A percentile compares a stretch with the other conserved stretches of the same genome.
Conservation (phyloP, 2,329 filamentous ascomycete species). For the Hortaea sp. region DNA sequence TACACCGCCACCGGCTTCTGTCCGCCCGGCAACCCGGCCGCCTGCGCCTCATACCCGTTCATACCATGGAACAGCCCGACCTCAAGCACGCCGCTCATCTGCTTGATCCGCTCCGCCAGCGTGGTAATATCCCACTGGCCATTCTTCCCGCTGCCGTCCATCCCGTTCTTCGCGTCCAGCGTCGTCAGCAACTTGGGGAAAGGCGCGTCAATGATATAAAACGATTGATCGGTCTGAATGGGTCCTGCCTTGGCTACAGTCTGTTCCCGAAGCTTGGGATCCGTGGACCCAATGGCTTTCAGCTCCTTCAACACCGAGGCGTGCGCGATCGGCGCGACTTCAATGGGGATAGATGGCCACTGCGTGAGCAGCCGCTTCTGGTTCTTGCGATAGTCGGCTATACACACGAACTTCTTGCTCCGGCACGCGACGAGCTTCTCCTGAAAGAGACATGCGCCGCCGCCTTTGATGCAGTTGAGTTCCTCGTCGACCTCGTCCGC, state of each 20-base stretch:
- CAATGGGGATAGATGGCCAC: constrained; percentile 85
- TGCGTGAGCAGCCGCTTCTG: constrained; percentile 60
- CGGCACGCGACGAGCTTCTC: constrained; percentile 85
- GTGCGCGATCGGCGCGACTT: constrained; percentile 79
- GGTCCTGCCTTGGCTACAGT: constrained; percentile 71
- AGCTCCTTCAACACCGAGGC: constrained; percentile 67
- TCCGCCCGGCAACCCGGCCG: constrained; percentile 53
- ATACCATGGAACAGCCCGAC: constrained; percentile 81
- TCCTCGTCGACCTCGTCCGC: constrained; percentile 94
- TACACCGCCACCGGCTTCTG: constrained; percentile 92
- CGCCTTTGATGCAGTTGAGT: constrained; percentile 94
- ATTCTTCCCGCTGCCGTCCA: constrained; percentile 34
- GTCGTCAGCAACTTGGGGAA: constrained; percentile 62
- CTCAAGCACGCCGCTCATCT: constrained; percentile 78
- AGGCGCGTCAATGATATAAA: constrained; percentile 86
- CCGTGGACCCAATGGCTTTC: constrained; percentile 58
- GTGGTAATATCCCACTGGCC: constrained; percentile 72
- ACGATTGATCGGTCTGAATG: constrained; percentile 74
- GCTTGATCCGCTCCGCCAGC: constrained; percentile 65
- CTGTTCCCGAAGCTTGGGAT: constrained; percentile 62
- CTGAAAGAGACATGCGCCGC: constrained; percentile 93
- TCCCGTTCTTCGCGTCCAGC: constrained; percentile 38
- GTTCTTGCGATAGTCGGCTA: constrained; percentile 77
- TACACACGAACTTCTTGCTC: constrained; percentile 22
- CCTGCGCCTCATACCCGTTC: constrained; percentile 60